Evolutionary conservation across 352 stramenopile genomes (phyloP).

Genomic region (Pythium rhizo-oryzae): DNA sequence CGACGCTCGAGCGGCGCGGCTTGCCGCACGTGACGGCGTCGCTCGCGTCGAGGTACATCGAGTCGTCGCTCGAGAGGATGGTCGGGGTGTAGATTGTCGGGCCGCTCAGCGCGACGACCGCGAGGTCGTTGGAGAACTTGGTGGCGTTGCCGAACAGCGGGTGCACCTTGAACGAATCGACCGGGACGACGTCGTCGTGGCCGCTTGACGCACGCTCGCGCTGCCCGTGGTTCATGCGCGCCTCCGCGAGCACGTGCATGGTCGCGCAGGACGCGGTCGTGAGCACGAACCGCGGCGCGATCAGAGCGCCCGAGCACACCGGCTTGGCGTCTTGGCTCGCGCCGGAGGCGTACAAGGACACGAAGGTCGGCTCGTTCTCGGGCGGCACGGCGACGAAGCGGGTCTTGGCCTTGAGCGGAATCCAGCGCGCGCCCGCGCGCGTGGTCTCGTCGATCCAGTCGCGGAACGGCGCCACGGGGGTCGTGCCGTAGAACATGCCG

Average conservation of each 20-base stretch:
- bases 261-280: constrained; percentile 28
- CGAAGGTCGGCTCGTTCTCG: constrained; percentile 18
- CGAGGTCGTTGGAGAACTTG: constrained; percentile 26
- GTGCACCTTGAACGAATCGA: constrained; percentile 16
- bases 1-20: constrained; percentile 15
- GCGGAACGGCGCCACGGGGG: constrained; percentile 14
- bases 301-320: constrained; percentile 27
- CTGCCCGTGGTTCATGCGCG: constrained; percentile 17
- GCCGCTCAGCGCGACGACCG: constrained; percentile 23
- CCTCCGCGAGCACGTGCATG: constrained; percentile 17
- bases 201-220: background rate
- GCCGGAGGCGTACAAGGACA: constrained; percentile 21
- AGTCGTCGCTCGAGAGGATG: constrained; percentile 27
- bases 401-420: background rate
- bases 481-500: constrained; percentile 35
- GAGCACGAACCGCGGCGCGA: constrained; percentile 27
- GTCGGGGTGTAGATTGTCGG: constrained; percentile 29
- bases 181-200: constrained; percentile 21
- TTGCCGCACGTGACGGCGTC: constrained; percentile 1
- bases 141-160: constrained; percentile 27
- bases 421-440: constrained; percentile 1
- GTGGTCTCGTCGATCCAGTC: constrained; percentile 30
- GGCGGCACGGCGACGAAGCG: background rate
- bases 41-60: constrained; percentile 3
- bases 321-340: background rate